Percentiles rank a stretch among this genome's conserved stretches.
Evolutionary conservation across 106 monocot genomes (phyloP).

Genomic region (Cymbidium sinense): DNA sequence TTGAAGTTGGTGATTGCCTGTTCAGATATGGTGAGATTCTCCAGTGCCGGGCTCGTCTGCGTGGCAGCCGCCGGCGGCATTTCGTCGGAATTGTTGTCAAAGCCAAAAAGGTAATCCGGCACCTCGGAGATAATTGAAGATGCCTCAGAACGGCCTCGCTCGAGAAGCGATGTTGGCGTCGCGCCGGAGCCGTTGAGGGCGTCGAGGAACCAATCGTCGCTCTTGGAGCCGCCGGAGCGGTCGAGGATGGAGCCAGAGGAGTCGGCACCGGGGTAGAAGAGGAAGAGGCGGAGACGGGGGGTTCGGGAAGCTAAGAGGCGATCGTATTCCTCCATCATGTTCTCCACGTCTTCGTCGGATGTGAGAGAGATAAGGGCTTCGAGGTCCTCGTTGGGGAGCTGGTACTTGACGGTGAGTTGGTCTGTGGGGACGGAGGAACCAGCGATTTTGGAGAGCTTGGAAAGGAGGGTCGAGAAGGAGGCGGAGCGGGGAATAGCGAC

Average conservation of each 20-base stretch:
- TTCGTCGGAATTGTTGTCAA: slow-evolving; percentile 40
- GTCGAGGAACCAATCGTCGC: slow-evolving; percentile 55
- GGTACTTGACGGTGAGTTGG: slow-evolving; percentile 45
- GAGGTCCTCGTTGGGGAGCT: slow-evolving; percentile 80
- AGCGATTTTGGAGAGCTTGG: slow-evolving; percentile 38
- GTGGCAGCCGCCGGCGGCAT: slow-evolving; percentile 2
- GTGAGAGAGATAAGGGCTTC: slow-evolving; percentile 73
- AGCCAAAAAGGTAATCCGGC: slow-evolving; percentile 64
- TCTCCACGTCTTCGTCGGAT: slow-evolving; percentile 75
- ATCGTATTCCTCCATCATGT: slow-evolving; percentile 78
- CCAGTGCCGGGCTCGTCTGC: not conserved
- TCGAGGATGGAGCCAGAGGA: slow-evolving; percentile 31
- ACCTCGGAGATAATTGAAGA: slow-evolving; percentile 53
- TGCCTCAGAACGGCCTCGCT: slow-evolving; percentile 50
- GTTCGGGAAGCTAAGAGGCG: slow-evolving; percentile 17
- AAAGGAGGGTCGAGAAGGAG: slow-evolving; percentile 41
- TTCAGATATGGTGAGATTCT: slow-evolving; percentile 4
- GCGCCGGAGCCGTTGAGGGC: slow-evolving; percentile 31
- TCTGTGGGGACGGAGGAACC: slow-evolving; percentile 5
- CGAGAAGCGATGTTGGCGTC: not conserved
- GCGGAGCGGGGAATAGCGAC: slow-evolving; percentile 19
- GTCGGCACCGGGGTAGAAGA: slow-evolving; percentile 23
- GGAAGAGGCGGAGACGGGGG: slow-evolving; percentile 49
- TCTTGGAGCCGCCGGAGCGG: slow-evolving; percentile 14
- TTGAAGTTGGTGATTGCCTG: slow-evolving; percentile 5